Base-by-base conservation (phyloP, 1,284 basidiomycete species). In the Pseudozyma flocculosa region DNA sequence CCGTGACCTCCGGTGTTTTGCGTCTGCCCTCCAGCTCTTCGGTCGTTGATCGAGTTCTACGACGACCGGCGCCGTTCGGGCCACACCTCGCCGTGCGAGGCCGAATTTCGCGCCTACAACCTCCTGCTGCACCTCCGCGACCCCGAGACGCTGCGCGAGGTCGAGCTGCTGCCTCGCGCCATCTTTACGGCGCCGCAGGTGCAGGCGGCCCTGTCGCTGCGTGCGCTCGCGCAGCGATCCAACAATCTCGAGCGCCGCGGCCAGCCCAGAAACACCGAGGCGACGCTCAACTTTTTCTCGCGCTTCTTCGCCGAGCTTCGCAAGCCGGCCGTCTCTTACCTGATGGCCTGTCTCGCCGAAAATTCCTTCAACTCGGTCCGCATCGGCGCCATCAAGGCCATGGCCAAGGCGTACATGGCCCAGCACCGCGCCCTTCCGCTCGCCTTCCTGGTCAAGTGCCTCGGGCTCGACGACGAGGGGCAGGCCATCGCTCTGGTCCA, bases 31-130 rank as follows among this genome's bases (percentile, higher is more conserved):
- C n/a, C n/a, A n/a, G n/a, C 90, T 21, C 83, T 96, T 36, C 88
- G 90, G 72, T 90, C 88, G 72, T 82, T 97, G 43, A 90, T 91
- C 76, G 90, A 96, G 75, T 93, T 90, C 72, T 95, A 96, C 77
- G 87, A 90, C 68, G 93, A 96, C 65, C 72, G 79, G 56, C 85
- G 90, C 50, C 82, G 87, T 15, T 84, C 82, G 13, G 62, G 80
- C 9, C 18, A 86, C 37, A 75, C 86, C 45, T 88, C 87, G 8
- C 85, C 88, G 0, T 88, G 88, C 50, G 92, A 97, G 75, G 85
- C 95, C 43, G 94, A 98, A 79, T 95, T 98, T 85, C 86, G 91
- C 19, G 87, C 95, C 0, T 97, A 97, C 80, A 90, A 94, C 75
- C 85, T 93, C 34, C 84, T 97, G 34, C 88, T 90, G 37, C 91